These are phyloP conservation scores for Gaultheria prostrata DNA, from an alignment of 148 eudicot genomes.

Conservation along the genomic window DNA sequence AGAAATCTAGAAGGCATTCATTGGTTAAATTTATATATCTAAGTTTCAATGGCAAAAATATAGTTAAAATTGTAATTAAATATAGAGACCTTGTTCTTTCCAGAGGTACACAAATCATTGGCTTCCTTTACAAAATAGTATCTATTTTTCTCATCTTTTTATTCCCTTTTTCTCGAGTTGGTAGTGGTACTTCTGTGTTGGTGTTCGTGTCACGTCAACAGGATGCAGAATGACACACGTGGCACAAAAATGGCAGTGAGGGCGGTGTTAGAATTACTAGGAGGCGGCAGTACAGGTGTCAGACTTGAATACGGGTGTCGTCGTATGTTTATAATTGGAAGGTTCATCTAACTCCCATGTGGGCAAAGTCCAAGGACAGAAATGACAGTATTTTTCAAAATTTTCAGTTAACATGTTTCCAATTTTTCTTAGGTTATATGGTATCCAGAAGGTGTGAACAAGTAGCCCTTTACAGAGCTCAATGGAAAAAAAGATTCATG, in stretches of 20 bases:
- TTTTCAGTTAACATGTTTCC: background rate
- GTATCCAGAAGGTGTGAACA: background rate
- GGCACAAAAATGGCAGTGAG: background rate
- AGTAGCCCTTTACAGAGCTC: too few relatives aligned
- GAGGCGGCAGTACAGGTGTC: background rate
- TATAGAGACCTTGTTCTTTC: background rate
- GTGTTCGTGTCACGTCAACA: background rate
- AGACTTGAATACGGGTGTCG: background rate
- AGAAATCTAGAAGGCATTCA: background rate
- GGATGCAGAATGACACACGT: background rate
- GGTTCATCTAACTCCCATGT: background rate
- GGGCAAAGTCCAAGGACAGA: background rate
- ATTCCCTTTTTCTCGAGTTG: background rate
- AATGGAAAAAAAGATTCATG: too few relatives aligned
- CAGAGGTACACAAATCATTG: background rate
- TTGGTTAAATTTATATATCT: background rate
- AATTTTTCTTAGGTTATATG: background rate
- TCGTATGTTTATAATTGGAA: background rate
- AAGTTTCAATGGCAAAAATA: background rate
- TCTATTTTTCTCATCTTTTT: background rate
- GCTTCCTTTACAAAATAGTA: background rate
- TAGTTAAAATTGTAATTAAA: background rate
- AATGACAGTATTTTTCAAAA: background rate
- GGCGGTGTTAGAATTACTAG: background rate
- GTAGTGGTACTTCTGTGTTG: background rate